These are phyloP conservation scores for Zymoseptoria tritici DNA, from an alignment of 2,329 filamentous ascomycete genomes.

Conservation along the genomic window DNA sequence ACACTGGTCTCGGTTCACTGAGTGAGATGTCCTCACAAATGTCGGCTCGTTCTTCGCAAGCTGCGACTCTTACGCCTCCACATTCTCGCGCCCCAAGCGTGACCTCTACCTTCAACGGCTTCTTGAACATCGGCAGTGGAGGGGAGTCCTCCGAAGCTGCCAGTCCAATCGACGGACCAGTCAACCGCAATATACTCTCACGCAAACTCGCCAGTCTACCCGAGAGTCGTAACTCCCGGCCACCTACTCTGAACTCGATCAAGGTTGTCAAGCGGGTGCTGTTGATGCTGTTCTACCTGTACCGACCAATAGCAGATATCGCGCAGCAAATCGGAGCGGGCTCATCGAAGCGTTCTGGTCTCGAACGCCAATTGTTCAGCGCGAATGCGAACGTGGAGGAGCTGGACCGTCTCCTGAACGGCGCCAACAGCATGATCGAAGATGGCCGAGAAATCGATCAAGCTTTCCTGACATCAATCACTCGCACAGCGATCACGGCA, in stretches of 20 bases:
- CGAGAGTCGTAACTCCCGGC: constrained; percentile 21
- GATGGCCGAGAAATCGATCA: constrained; percentile 40
- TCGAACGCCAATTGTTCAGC: constrained; percentile 50
- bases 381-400: constrained; percentile 50
- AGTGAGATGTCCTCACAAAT: constrained; percentile 18
- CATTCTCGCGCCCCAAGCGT: constrained; percentile 28
- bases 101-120: constrained; percentile 21
- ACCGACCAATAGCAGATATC: constrained; percentile 21
- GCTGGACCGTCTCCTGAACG: constrained; percentile 42
- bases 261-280: constrained; percentile 23
- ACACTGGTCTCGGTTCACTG: constrained; percentile 34
- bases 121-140: constrained; percentile 20
- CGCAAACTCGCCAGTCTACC: constrained; percentile 21
- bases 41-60: constrained; percentile 40
- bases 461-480: constrained; percentile 34
- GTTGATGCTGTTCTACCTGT: constrained; percentile 23
- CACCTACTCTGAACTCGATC: constrained; percentile 17
- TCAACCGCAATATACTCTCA: constrained; percentile 14
- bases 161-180: constrained; percentile 26
- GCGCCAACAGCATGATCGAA: constrained; percentile 40
- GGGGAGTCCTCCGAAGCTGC: constrained; percentile 27
- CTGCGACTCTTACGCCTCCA: constrained; percentile 35
- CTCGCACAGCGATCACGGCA: constrained; percentile 41
- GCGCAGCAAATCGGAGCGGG: constrained; percentile 39
- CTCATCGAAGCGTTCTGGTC: constrained; percentile 37